Conservation (phyloP, 345 rosid species). For the Alliaria petiolata region DNA sequence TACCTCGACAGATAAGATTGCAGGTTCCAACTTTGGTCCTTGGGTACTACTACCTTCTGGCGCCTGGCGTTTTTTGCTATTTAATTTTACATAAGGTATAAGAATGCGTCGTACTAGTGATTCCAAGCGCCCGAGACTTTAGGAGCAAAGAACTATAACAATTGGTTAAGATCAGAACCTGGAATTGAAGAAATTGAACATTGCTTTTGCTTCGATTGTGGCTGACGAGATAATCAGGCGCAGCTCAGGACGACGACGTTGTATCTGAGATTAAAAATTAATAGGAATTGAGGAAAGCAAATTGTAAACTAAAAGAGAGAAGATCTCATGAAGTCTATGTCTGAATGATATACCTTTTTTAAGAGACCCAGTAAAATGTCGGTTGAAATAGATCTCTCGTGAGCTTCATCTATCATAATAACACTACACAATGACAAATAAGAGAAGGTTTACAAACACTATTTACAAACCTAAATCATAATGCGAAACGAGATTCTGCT, state of each 20-base stretch:
- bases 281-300: not conserved
- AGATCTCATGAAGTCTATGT: not conserved
- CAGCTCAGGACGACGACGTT: constrained; percentile 83
- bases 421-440: constrained; percentile 49
- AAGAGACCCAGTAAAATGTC: constrained; percentile 92
- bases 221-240: constrained; percentile 92
- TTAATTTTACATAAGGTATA: not conserved
- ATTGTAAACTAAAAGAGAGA: not conserved
- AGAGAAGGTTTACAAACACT: not conserved
- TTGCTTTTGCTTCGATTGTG: constrained; percentile 88
- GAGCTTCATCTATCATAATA: constrained; percentile 99
- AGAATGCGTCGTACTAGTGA: not conserved
- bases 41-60: constrained; percentile 43
- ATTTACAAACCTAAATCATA: not conserved
- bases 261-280: constrained; percentile 48
- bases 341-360: constrained; percentile 58
- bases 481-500: not conserved
- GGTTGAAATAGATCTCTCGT: constrained; percentile 94
- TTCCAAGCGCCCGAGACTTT: not conserved
- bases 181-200: constrained; percentile 71
- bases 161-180: constrained; percentile 44
- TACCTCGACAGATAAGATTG: constrained; percentile 95
- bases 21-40: constrained; percentile 64
- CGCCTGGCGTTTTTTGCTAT: constrained; percentile 53
- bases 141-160: not conserved